Conservation (phyloP, 2,329 filamentous ascomycete genomes). For the Shiraia bambusicola region DNA sequence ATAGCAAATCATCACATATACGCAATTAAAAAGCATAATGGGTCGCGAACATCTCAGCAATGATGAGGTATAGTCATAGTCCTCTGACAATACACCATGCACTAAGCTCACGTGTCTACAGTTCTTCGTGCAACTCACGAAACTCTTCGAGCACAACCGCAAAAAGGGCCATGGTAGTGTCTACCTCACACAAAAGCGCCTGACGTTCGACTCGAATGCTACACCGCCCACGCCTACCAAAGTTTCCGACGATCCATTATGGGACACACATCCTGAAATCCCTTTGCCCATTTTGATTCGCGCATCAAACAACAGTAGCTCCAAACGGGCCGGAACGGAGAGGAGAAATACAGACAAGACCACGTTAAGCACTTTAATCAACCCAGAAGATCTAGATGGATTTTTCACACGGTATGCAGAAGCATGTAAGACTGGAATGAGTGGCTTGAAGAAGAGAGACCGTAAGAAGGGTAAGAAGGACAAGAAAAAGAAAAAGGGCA, state of each 20-base stretch:
- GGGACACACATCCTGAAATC: conserved; percentile 60
- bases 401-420: conserved; percentile 90
- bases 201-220: conserved; percentile 48
- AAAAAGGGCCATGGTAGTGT: conserved; percentile 72
- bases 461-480: conserved; percentile 81
- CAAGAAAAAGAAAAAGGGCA: conserved; percentile 66
- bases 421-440: conserved; percentile 86
- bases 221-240: conserved; percentile 38
- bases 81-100: background rate
- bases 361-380: conserved; percentile 82
- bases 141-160: conserved; percentile 68
- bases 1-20: conserved; percentile 24
- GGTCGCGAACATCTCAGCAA: conserved; percentile 58
- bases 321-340: conserved; percentile 48
- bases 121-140: conserved; percentile 71
- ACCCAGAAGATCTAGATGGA: conserved; percentile 69
- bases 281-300: conserved; percentile 76
- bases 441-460: conserved; percentile 87
- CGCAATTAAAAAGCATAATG: conserved; percentile 36
- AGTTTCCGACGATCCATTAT: conserved; percentile 55
- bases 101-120: conserved; percentile 37
- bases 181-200: conserved; percentile 74
- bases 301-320: conserved; percentile 73
- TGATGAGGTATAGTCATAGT: conserved; percentile 58
- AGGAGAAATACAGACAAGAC: conserved; percentile 57